A percentile compares a stretch with the other conserved stretches of the same genome.
Evolutionary conservation across 345 rosid species (phyloP).

Genomic region (Anacardium occidentale): DNA sequence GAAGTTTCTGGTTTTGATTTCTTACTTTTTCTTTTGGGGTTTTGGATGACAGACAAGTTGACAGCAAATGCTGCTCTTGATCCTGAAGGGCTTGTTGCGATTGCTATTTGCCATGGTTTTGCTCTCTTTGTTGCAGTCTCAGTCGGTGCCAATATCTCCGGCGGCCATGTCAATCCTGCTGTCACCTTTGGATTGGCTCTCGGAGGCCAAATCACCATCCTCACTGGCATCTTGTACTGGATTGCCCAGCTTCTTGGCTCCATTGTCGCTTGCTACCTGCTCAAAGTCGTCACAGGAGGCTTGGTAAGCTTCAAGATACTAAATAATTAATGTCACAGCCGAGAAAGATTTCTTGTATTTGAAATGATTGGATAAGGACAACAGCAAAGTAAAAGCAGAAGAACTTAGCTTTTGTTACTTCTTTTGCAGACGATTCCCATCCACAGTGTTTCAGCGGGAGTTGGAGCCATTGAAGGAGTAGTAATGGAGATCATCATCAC

Average conservation of each 20-base stretch:
- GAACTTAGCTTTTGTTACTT: background rate
- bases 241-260: slow-evolving; percentile 90
- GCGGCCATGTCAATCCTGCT: slow-evolving; percentile 96
- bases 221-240: slow-evolving; percentile 90
- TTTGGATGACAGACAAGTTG: slow-evolving; percentile 53
- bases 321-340: no score
- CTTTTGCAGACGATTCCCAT: slow-evolving; percentile 56
- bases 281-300: slow-evolving; percentile 76
- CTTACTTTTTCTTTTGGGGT: background rate
- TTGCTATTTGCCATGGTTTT: slow-evolving; percentile 85
- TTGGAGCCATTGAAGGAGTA: slow-evolving; percentile 75
- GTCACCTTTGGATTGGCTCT: slow-evolving; percentile 90
- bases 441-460: slow-evolving; percentile 78
- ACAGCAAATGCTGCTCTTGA: slow-evolving; percentile 81
- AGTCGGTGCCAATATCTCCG: slow-evolving; percentile 87
- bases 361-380: no score
- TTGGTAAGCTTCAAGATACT: slow-evolving; percentile 56
- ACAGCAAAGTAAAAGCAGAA: no score
- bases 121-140: slow-evolving; percentile 92
- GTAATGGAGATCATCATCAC: slow-evolving; percentile 91
- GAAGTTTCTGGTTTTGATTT: background rate
- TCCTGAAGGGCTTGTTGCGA: slow-evolving; percentile 78
- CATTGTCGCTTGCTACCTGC: slow-evolving; percentile 79
- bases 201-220: slow-evolving; percentile 88
- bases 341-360: no score